These are phyloP conservation scores for Ophiostoma perfectum DNA, from an alignment of 2,329 filamentous ascomycete genomes.

Conservation along the genomic window DNA sequence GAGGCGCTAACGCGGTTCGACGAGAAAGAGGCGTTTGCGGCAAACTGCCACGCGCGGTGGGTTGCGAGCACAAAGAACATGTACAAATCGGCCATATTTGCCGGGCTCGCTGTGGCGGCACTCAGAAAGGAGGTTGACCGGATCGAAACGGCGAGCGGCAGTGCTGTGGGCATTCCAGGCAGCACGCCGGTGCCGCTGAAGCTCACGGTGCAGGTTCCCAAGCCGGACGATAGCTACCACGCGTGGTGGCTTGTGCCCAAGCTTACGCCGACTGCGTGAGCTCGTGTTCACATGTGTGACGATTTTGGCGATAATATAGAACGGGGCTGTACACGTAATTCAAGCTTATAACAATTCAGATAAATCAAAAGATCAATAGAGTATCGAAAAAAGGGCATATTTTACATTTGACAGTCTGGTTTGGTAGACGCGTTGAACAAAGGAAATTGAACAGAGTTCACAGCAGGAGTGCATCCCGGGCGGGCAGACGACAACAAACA, in stretches of 20 bases:
- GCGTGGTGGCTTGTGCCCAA: slow-evolving; percentile 61
- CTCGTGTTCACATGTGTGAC: neutral
- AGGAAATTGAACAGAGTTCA: neutral
- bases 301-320: neutral
- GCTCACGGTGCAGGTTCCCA: slow-evolving; percentile 49
- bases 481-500: neutral
- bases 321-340: neutral
- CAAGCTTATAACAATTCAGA: neutral
- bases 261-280: slow-evolving; percentile 29
- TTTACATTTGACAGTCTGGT: slow-evolving; percentile 11
- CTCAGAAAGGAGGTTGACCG: slow-evolving; percentile 50
- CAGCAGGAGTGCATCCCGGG: neutral
- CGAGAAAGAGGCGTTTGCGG: slow-evolving; percentile 45
- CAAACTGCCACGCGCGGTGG: slow-evolving; percentile 55
- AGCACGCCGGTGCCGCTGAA: slow-evolving; percentile 30
- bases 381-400: neutral
- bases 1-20: slow-evolving; percentile 51
- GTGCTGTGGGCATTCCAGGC: neutral
- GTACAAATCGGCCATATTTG: slow-evolving; percentile 65
- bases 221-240: slow-evolving; percentile 52
- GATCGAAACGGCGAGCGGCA: slow-evolving; percentile 29
- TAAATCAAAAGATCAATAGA: neutral
- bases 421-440: neutral
- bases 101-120: slow-evolving; percentile 58
- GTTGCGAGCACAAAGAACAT: slow-evolving; percentile 52